Conservation (phyloP, 2,329 filamentous ascomycete species). For the Myriangium duriaei region DNA sequence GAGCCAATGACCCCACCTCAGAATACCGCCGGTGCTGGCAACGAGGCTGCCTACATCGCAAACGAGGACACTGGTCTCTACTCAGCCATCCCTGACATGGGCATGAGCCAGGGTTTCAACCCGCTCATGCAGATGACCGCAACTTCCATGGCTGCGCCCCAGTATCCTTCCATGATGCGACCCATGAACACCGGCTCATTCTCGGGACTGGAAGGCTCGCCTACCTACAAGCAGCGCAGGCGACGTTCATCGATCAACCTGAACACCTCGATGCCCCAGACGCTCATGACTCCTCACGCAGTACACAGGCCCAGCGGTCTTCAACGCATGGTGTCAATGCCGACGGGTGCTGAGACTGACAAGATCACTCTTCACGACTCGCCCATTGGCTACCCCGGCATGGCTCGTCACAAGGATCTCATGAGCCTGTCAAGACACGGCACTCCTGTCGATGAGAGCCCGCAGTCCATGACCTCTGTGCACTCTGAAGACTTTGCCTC, state of each 20-base stretch:
- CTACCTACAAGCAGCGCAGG: slow-evolving; percentile 95
- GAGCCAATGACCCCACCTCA: slow-evolving; percentile 95
- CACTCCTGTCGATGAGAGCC: slow-evolving; percentile 67
- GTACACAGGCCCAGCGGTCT: slow-evolving; percentile 79
- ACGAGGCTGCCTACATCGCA: slow-evolving; percentile 91
- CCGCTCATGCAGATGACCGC: slow-evolving; percentile 84
- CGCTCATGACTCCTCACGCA: slow-evolving; percentile 36
- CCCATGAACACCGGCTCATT: slow-evolving; percentile 68
- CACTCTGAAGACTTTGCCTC: slow-evolving; percentile 60
- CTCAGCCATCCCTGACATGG: slow-evolving; percentile 83
- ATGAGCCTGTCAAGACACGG: slow-evolving; percentile 77
- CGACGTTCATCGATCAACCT: slow-evolving; percentile 86
- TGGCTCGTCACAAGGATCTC: slow-evolving; percentile 67
- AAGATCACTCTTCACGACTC: slow-evolving; percentile 56
- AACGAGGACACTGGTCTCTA: slow-evolving; percentile 96
- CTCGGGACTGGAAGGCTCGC: slow-evolving; percentile 84
- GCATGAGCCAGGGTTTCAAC: slow-evolving; percentile 63
- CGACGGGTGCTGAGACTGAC: slow-evolving; percentile 62
- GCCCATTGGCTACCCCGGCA: slow-evolving; percentile 51
- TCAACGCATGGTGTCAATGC: slow-evolving; percentile 77
- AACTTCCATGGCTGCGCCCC: slow-evolving; percentile 67
- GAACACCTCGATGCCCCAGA: slow-evolving; percentile 20
- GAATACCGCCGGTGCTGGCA: slow-evolving; percentile 48
- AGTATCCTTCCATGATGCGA: slow-evolving; percentile 60
- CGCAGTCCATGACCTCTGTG: slow-evolving; percentile 38